phyloP scores from a whole-genome alignment of 495 filamentous ascomycete species.

The Penicillium pulvis region DNA sequence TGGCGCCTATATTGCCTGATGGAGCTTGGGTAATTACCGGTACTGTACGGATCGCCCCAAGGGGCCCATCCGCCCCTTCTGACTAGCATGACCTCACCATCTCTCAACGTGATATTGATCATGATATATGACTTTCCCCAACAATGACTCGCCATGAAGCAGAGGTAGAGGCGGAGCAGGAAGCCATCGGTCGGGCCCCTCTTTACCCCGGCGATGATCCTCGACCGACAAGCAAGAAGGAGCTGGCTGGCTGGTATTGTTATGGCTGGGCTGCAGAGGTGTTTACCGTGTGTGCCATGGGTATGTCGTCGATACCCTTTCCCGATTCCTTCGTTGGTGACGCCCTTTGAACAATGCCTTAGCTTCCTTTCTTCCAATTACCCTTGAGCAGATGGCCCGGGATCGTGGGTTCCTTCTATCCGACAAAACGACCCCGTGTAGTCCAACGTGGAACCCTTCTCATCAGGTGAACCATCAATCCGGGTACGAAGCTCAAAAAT shows the following conservation, averaged over 20 bases:
- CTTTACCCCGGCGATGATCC: conserved; percentile 84
- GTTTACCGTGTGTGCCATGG: conserved; percentile 88
- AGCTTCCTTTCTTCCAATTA: conserved; percentile 97
- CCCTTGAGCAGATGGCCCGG: conserved; percentile 88
- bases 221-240: conserved; percentile 79
- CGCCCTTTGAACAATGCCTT: conserved; percentile 7
- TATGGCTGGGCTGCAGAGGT: conserved; percentile 98
- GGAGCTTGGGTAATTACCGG: background rate
- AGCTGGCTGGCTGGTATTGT: conserved; percentile 91
- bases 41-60: background rate
- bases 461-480: conserved; percentile 22
- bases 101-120: background rate
- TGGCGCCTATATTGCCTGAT: background rate
- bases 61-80: background rate
- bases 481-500: conserved; percentile 30
- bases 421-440: conserved; percentile 74
- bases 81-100: conserved; percentile 23
- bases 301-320: conserved; percentile 45
- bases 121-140: background rate
- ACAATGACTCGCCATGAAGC: conserved; percentile 30
- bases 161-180: conserved; percentile 14
- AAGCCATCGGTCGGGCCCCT: conserved; percentile 24
- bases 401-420: conserved; percentile 83
- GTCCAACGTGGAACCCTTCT: conserved; percentile 43
- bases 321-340: conserved; percentile 6